Evolutionary conservation across 441 rosid genomes (phyloP), one percentile per base, ranked within the genome.

Genomic region (Raphanus hybrid): DNA sequence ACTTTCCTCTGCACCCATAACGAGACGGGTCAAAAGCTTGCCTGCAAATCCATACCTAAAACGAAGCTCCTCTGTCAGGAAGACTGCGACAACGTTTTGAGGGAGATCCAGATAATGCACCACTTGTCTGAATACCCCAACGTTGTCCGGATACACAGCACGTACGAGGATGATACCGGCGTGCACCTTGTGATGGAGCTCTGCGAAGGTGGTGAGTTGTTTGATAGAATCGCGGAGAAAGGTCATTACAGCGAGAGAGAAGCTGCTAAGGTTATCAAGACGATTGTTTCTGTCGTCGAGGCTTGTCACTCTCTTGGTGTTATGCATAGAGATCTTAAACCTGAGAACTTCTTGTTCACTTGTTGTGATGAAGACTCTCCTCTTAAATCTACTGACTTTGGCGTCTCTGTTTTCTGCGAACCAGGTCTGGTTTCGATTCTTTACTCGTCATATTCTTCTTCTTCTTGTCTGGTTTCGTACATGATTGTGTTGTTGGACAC

Each of bases 121-220:
- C 98, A 93, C 64, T 75, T 93, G 60, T 88, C 97, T 0, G 97
- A 86, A 80, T 87, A 85, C 66, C 87, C 76, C 12, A 83, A 90
- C 79, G 97, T 93, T 63, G 96, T 93, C 70, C 82, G 74, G 60
- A 89, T 93, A 73, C 81, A 87, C 16, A 92, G 89, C 3, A 84
- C 98, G 1, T 93, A 88, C 48, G 98, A 93, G 81, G 98, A 91
- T 61, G 62, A 85, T 1, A 82, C 83, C 27, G 85, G 82, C 35
- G 96, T 93, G 10, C 98, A 91, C 67, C 74, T 93, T 78, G 98
- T 93, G 35, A 93, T 93, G 98, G 98, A 93, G 85, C 67, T 93
- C 2, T 92, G 98, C 12, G 90, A 85, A 4, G 98, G 98, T 0
- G 98, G 98, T 4, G 97, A 91, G 86, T 84, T 91, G 39, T 93